Evolutionary conservation across 2,329 filamentous ascomycete species (phyloP).

Genomic region (Trichoderma oligosporum): DNA sequence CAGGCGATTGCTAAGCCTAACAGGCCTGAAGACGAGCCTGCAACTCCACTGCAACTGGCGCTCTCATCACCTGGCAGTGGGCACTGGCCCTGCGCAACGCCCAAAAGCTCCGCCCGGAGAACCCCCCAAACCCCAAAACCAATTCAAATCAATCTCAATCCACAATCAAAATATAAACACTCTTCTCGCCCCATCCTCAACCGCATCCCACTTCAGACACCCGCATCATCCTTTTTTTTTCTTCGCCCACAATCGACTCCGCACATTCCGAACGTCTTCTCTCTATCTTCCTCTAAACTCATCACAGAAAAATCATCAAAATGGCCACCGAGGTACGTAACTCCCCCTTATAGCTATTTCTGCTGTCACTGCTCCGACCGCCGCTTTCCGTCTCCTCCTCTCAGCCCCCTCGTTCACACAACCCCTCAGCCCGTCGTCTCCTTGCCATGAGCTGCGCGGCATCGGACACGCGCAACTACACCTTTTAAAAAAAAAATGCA

Average conservation of each 20-base stretch:
- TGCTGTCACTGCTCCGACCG: conserved; percentile 20
- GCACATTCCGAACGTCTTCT: conserved; percentile 17
- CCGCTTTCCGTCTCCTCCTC: conserved; percentile 25
- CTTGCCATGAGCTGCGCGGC: conserved; percentile 18
- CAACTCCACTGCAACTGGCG: conserved; percentile 16
- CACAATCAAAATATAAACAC: conserved; percentile 34
- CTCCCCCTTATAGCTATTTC: not conserved
- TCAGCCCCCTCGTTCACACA: conserved; percentile 25
- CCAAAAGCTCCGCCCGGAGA: conserved; percentile 18
- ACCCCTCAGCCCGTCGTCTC: conserved; percentile 27
- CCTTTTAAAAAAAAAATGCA: not conserved
- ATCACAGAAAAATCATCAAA: conserved; percentile 20
- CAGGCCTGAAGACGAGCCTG: conserved; percentile 8
- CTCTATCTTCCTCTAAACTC: conserved; percentile 5
- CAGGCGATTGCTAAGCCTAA: conserved; percentile 14
- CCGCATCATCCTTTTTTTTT: conserved; percentile 25
- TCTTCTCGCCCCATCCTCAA: conserved; percentile 27
- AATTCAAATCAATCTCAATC: conserved; percentile 25
- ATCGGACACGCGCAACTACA: not conserved
- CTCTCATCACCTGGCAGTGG: conserved; percentile 15
- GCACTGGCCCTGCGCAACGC: conserved; percentile 1
- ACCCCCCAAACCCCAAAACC: conserved; percentile 22
- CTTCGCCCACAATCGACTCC: conserved; percentile 19
- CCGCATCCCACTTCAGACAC: conserved; percentile 26
- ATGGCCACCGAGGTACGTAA: conserved; percentile 37